These are phyloP conservation scores for Neodidymelliopsis sp. DNA, from an alignment of 2,329 filamentous ascomycete genomes.

Conservation along the genomic window DNA sequence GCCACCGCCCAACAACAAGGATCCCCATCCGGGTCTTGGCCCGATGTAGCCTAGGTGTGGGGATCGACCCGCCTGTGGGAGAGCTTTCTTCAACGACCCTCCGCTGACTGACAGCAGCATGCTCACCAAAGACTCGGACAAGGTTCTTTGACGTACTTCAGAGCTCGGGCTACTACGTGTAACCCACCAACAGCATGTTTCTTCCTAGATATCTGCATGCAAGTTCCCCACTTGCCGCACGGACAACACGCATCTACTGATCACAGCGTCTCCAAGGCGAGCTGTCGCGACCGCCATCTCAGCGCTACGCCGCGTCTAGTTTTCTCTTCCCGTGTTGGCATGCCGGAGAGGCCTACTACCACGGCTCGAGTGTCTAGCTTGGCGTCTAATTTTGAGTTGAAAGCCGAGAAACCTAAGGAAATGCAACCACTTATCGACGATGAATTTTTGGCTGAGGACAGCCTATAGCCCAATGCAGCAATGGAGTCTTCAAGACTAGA, in stretches of 20 bases:
- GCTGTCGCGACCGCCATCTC: slow-evolving; percentile 23
- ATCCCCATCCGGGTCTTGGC: slow-evolving; percentile 13
- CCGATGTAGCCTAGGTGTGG: slow-evolving; percentile 17
- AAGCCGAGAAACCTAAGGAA: slow-evolving; percentile 1
- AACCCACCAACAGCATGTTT: slow-evolving; percentile 17
- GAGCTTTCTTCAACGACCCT: slow-evolving; percentile 29
- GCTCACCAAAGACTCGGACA: slow-evolving; percentile 10
- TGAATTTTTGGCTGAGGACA: neutral
- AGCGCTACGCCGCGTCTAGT: slow-evolving; percentile 25
- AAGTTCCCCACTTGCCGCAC: slow-evolving; percentile 23
- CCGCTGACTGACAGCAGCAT: slow-evolving; percentile 20
- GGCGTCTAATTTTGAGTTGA: neutral
- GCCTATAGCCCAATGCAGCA: neutral
- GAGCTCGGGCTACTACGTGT: slow-evolving; percentile 21
- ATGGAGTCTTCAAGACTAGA: neutral
- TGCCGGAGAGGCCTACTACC: slow-evolving; percentile 5
- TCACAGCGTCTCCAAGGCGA: slow-evolving; percentile 23
- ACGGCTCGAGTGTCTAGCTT: slow-evolving; percentile 16
- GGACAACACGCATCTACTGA: slow-evolving; percentile 23
- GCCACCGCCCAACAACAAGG: slow-evolving; percentile 16
- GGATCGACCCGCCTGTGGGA: slow-evolving; percentile 26
- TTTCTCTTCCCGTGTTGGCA: slow-evolving; percentile 18
- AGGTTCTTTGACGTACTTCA: slow-evolving; percentile 19
- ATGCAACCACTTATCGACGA: slow-evolving; percentile 4
- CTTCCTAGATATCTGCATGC: slow-evolving; percentile 17